A percentile compares a stretch with the other conserved stretches of the same genome.
These are phyloP conservation scores for Closterium sp. DNA, from an alignment of 139 green algal genomes.

Conservation along the genomic window DNA sequence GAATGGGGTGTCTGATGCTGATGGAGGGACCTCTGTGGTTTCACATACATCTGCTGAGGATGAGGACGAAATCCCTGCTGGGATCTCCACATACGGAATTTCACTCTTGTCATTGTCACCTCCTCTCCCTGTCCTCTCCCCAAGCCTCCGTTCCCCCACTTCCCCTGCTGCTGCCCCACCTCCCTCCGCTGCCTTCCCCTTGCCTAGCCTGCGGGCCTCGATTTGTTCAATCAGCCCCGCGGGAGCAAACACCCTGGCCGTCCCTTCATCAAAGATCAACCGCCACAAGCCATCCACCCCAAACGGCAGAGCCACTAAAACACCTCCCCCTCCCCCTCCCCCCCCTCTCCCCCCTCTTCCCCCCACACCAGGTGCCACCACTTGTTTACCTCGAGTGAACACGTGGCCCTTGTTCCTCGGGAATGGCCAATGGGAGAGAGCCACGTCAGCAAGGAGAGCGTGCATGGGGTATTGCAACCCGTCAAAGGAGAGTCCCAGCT, in stretches of 20 bases:
- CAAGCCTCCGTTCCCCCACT: not conserved
- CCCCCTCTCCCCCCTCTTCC: not conserved
- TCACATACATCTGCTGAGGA: too few relatives aligned
- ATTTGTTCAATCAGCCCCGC: not conserved
- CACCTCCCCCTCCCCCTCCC: too few relatives aligned
- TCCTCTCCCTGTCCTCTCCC: not conserved
- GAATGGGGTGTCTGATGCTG: too few relatives aligned
- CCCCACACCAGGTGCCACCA: not conserved
- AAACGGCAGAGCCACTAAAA: not conserved
- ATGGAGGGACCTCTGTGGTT: too few relatives aligned
- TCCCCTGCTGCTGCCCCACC: not conserved
- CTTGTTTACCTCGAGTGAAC: not conserved
- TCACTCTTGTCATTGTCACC: not conserved
- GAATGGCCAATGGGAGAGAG: not conserved
- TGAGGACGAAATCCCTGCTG: too few relatives aligned
- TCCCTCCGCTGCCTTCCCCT: not conserved
- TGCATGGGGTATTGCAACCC: slow-evolving; percentile 16
- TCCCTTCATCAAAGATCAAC: not conserved
- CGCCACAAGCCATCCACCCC: not conserved
- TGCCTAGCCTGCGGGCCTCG: not conserved
- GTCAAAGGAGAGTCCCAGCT: slow-evolving; percentile 8
- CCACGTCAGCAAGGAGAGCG: slow-evolving; percentile 6
- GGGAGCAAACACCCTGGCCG: not conserved
- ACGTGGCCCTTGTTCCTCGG: not conserved
- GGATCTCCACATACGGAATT: not conserved